Evolutionary conservation across 2,329 filamentous ascomycete genomes (phyloP).

Genomic region (Fusarium anthophilum): DNA sequence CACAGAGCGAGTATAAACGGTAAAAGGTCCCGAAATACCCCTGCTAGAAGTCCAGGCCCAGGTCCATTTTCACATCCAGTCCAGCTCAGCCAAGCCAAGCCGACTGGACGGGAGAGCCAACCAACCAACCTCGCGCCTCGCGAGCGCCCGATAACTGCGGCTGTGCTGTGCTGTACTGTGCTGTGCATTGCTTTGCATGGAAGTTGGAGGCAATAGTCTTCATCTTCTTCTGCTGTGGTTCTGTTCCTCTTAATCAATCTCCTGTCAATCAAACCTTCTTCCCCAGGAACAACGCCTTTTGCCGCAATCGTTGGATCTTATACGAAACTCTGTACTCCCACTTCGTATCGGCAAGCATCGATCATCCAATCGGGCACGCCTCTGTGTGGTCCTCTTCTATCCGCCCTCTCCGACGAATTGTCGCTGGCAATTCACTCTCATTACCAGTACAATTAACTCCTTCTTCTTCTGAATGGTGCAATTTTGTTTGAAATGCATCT

Average conservation of each 20-base stretch:
- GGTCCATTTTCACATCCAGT: constrained; percentile 15
- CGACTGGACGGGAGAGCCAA: constrained; percentile 11
- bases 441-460: constrained; percentile 6
- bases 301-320: not conserved
- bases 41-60: constrained; percentile 14
- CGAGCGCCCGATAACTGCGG: constrained; percentile 35
- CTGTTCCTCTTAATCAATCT: constrained; percentile 4
- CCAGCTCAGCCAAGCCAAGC: constrained; percentile 35
- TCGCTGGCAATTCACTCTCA: not conserved
- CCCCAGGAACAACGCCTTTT: not conserved
- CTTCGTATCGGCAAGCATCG: constrained; percentile 13
- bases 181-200: constrained; percentile 11
- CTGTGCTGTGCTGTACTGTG: constrained; percentile 8
- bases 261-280: constrained; percentile 1
- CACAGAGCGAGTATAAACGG: constrained; percentile 19
- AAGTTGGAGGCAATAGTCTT: constrained; percentile 29
- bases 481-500: constrained; percentile 35
- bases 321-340: constrained; percentile 14
- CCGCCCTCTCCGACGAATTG: constrained; percentile 12
- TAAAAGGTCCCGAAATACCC: constrained; percentile 28
- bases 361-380: constrained; percentile 14
- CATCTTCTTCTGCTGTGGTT: constrained; percentile 11
- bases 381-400: constrained; percentile 1
- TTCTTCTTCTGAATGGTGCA: constrained; percentile 27
- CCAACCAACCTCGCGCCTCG: constrained; percentile 37